phyloP scores from a whole-genome alignment of 805 yeast species.

The Saccharomycopsis oosterbeekiorum region DNA sequence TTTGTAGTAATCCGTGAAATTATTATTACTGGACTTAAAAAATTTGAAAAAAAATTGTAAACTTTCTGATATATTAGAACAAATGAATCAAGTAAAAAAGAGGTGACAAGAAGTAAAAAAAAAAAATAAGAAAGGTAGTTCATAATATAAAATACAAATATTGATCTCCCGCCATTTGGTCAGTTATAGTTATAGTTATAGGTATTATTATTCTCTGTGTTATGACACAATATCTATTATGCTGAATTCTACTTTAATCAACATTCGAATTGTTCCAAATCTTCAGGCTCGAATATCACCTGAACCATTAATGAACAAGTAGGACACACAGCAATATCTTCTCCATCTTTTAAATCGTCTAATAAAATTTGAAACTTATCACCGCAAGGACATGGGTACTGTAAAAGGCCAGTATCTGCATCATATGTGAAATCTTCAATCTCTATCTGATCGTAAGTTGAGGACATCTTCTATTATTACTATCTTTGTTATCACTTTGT shows the following conservation, averaged over 20 bases:
- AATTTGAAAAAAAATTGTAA: too few species aligned
- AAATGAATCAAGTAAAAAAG: too few species aligned
- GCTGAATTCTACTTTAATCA: not conserved
- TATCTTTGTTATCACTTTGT: not conserved
- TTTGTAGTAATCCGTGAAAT: too few species aligned
- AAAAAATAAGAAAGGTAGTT: too few species aligned
- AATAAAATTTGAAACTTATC: conserved; percentile 81
- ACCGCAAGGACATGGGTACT: conserved; percentile 98
- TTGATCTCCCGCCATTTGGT: too few species aligned
- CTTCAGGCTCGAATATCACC: conserved; percentile 68
- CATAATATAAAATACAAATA: too few species aligned
- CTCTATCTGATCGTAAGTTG: conserved; percentile 87
- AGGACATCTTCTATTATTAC: conserved; percentile 32
- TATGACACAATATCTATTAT: too few species aligned
- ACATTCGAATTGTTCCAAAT: conserved; percentile 10
- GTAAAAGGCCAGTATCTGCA: conserved; percentile 67
- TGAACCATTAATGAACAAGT: conserved; percentile 89
- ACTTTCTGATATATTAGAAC: too few species aligned
- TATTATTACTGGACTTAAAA: too few species aligned
- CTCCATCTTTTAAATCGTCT: conserved; percentile 84
- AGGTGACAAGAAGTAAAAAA: too few species aligned
- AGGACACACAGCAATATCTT: conserved; percentile 92
- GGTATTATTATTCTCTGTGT: too few species aligned
- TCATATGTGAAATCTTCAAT: conserved; percentile 95
- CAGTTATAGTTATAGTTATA: too few species aligned